Conservation (phyloP, 305 asterid genomes). For the Caryopteris hybrid region DNA sequence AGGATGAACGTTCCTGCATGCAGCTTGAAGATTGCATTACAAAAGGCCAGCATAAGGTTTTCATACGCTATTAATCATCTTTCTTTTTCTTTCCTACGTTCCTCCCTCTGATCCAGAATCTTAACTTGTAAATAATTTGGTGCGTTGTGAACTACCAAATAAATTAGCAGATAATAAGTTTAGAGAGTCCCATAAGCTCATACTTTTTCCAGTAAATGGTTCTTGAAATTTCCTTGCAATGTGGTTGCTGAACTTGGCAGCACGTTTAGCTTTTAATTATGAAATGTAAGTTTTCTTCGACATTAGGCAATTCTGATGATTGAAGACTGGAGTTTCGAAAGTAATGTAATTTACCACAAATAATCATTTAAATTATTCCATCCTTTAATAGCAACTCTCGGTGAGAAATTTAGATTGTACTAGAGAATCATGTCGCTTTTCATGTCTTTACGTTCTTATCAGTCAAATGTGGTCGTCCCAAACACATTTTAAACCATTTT, state of each 20-base stretch:
- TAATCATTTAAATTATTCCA: background rate
- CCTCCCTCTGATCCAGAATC: background rate
- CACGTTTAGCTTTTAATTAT: background rate
- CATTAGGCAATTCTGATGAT: background rate
- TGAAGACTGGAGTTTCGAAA: background rate
- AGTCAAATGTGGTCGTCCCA: background rate
- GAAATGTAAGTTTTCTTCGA: background rate
- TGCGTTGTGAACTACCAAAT: background rate
- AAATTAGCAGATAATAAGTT: background rate
- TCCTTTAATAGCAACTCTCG: background rate
- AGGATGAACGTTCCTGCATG: conserved; percentile 86
- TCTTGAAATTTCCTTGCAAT: background rate
- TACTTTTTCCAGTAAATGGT: background rate
- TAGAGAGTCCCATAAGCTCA: background rate
- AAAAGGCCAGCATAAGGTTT: conserved; percentile 70
- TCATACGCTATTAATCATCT: conserved; percentile 5
- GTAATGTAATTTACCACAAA: background rate
- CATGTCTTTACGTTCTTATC: background rate
- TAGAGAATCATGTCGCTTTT: background rate
- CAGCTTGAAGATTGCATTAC: conserved; percentile 85
- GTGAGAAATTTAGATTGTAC: background rate
- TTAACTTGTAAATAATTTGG: background rate
- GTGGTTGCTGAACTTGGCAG: background rate
- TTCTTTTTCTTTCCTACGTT: background rate
- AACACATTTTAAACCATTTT: background rate